A percentile compares a stretch with the other conserved stretches of the same genome.
phyloP scores from a whole-genome alignment of 768 basidiomycete genomes.

The Naganishia randhawae region DNA sequence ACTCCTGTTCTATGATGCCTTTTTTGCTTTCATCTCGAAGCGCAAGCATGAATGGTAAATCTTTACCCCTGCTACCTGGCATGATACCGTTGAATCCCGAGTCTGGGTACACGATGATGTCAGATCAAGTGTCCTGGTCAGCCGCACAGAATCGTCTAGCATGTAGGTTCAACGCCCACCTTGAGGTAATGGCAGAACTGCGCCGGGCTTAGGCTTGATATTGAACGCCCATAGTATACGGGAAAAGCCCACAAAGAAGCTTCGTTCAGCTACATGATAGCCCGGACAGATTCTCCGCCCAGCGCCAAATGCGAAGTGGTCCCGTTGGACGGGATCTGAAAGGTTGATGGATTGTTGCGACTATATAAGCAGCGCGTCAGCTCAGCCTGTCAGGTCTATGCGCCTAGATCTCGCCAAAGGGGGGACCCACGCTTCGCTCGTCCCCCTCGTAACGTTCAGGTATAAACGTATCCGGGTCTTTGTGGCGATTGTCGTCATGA shows the following conservation, averaged over 20 bases:
- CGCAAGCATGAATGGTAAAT: not conserved
- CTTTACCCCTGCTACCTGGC: not conserved
- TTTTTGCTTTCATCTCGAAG: not conserved
- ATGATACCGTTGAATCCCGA: constrained; percentile 6
- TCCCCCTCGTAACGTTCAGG: not conserved
- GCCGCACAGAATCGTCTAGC: too few relatives aligned
- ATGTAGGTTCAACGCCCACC: too few relatives aligned
- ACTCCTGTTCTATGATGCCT: not conserved
- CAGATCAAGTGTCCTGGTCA: too few relatives aligned
- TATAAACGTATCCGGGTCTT: not conserved
- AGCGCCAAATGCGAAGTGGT: not conserved
- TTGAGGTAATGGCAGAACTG: not conserved
- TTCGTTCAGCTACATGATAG: not conserved
- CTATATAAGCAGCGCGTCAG: not conserved
- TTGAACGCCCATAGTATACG: not conserved
- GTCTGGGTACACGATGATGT: not conserved
- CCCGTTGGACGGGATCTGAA: not conserved
- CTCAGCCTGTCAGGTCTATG: not conserved
- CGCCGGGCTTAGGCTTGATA: not conserved
- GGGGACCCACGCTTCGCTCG: not conserved
- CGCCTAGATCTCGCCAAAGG: not conserved
- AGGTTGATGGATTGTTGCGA: not conserved
- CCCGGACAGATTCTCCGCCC: not conserved
- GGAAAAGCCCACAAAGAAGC: not conserved
- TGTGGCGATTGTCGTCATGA: not conserved